Conservation (phyloP, 371 early-diverging fungal genomes). For the Capniomyces stellatus region DNA sequence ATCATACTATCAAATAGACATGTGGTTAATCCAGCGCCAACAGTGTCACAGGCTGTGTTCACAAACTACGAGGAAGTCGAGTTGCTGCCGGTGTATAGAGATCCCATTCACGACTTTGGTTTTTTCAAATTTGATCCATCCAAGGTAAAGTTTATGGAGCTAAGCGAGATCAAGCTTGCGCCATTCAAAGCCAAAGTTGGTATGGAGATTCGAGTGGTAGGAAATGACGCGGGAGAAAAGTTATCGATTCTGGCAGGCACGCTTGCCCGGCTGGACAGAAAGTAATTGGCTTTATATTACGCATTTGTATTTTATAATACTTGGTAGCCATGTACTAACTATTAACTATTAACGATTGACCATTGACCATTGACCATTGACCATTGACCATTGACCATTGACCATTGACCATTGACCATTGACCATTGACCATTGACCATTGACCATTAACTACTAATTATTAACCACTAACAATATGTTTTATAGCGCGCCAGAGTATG, state of each 20-base stretch:
- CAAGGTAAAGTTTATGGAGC: constrained; percentile 61
- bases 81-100: constrained; percentile 69
- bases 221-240: constrained; percentile 90
- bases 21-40: constrained; percentile 80
- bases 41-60: constrained; percentile 72
- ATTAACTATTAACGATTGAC: too few relatives aligned
- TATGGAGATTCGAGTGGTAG: constrained; percentile 80
- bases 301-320: constrained; percentile 33
- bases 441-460: too few relatives aligned
- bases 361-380: too few relatives aligned
- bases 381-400: too few relatives aligned
- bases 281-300: constrained; percentile 29
- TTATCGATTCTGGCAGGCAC: constrained; percentile 72
- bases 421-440: too few relatives aligned
- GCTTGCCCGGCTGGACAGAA: constrained; percentile 72
- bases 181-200: constrained; percentile 78
- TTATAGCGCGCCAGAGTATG: constrained; percentile 45
- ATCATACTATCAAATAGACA: constrained; percentile 86
- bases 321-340: too few relatives aligned
- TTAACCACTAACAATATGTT: too few relatives aligned
- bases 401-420: too few relatives aligned
- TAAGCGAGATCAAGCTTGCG: constrained; percentile 53
- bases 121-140: constrained; percentile 66
- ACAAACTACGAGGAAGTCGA: constrained; percentile 85
- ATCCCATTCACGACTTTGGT: constrained; percentile 84